Percentiles rank a stretch among this genome's conserved stretches.
These are phyloP conservation scores for Wallacemonas rigidus DNA, from an alignment of 208 protist genomes.

Conservation along the genomic window DNA sequence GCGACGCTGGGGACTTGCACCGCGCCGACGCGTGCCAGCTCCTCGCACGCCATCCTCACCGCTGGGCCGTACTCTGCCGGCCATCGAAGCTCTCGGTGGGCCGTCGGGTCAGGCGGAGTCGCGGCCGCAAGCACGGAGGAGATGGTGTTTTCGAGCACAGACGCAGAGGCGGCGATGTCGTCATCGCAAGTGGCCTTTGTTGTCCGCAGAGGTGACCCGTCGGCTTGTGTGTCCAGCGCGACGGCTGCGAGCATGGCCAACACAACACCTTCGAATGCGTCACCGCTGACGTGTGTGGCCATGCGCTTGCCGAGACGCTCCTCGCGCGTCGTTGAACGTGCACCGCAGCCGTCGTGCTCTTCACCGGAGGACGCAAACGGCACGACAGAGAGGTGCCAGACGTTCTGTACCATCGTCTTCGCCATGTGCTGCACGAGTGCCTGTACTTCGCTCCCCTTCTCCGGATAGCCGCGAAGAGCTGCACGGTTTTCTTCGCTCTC, in stretches of 20 bases:
- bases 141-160: background rate
- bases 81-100: background rate
- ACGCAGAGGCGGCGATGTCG: background rate
- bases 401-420: slow-evolving; percentile 15
- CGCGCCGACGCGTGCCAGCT: slow-evolving; percentile 75
- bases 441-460: background rate
- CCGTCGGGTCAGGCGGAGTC: background rate
- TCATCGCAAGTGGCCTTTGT: background rate
- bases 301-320: background rate
- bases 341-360: background rate
- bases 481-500: background rate
- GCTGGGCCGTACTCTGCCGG: background rate
- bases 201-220: background rate
- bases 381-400: slow-evolving; percentile 8
- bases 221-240: background rate
- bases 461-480: slow-evolving; percentile 1
- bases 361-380: background rate
- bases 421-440: background rate
- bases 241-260: background rate
- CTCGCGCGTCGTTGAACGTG: background rate
- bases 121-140: background rate
- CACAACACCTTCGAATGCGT: background rate
- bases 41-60: slow-evolving; percentile 27
- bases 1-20: slow-evolving; percentile 91
- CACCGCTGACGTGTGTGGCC: background rate